These are phyloP conservation scores for Calonectria pseudoreteaudii DNA, from an alignment of 2,329 filamentous ascomycete species.

Conservation along the genomic window DNA sequence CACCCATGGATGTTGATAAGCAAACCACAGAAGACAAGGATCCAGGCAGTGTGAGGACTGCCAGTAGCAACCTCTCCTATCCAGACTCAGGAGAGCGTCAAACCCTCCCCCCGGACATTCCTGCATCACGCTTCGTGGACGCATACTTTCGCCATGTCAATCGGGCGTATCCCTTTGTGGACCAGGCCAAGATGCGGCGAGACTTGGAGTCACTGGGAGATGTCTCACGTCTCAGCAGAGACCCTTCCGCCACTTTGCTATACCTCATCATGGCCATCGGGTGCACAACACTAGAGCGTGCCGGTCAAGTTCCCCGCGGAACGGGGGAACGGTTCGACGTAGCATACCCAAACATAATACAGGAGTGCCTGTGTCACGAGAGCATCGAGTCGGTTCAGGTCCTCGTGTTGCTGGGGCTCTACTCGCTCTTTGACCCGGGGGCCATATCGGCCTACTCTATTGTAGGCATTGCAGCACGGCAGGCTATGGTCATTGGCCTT, in stretches of 20 bases:
- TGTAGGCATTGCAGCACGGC: constrained; percentile 53
- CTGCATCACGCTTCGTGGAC: constrained; percentile 52
- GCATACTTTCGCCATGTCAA: constrained; percentile 60
- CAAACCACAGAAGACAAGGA: constrained; percentile 32
- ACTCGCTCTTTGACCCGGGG: constrained; percentile 56
- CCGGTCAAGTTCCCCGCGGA: constrained; percentile 53
- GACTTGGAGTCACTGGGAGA: constrained; percentile 49
- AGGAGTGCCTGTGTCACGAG: constrained; percentile 52
- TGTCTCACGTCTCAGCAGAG: constrained; percentile 41
- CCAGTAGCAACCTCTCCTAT: constrained; percentile 38
- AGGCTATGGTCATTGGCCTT: constrained; percentile 53
- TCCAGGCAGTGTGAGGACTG: constrained; percentile 34
- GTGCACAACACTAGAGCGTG: constrained; percentile 56
- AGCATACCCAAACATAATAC: constrained; percentile 54
- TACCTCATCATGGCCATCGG: constrained; percentile 61
- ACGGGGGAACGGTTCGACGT: constrained; percentile 49
- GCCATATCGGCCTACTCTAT: constrained; percentile 55
- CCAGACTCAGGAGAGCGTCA: constrained; percentile 36
- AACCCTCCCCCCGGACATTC: constrained; percentile 37
- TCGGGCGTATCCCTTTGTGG: constrained; percentile 58
- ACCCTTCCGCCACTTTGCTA: constrained; percentile 48
- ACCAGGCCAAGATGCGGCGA: constrained; percentile 49
- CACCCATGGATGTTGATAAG: constrained; percentile 17
- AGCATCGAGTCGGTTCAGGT: constrained; percentile 54
- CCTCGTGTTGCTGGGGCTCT: constrained; percentile 55